Base-by-base conservation (phyloP, 768 basidiomycete genomes). In the Macrolepiota dolichaula region DNA sequence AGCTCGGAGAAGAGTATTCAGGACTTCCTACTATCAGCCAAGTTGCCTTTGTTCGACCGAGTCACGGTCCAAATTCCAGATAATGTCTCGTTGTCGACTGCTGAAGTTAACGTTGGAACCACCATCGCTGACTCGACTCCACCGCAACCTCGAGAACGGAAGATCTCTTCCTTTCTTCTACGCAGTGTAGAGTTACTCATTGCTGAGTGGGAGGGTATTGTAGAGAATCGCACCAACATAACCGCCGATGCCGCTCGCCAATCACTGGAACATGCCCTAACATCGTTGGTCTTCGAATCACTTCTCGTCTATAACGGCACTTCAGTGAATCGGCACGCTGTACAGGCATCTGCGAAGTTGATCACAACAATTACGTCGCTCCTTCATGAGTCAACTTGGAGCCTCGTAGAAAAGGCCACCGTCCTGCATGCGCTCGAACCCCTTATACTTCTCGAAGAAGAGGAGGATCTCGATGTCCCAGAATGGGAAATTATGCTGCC, bases 381-480 rank as follows among this genome's bases (percentile, higher is more conserved):
- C 17, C 65, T 84, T 63, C 61, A 80, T 19, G 69, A 76, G 27
- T 64, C 72, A 17, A 77, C 73, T 15, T 90, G 90, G 88, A 84
- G 80, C 1, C 64, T 76, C 0, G 72, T 81, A 9, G 92, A 96
- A 66, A 84, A 85, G 66, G 79, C 86, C 0, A 63, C 86, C 11
- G 81, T 97, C 9, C 68, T 91, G 49, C 77, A 81, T 44, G 87
- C 84, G 0, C 74, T 96, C 24, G 85, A 89, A 55, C 86, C 88
- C 27, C 70, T 96, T 47, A 75, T 87, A 19, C 40, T 53, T 11
- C 35, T 60, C 2, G 46, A 58, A 25, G 49, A 74, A 36, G 76
- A 71, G 6, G 72, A 76, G 40, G 65, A 64, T 1, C 51, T 63
- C 2, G 66, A 69, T 3, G 72, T 70, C 4, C 71, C 71, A n/a